These are phyloP conservation scores for Flaveria ramosissima DNA, from an alignment of 129 eudicot species.

Conservation along the genomic window DNA sequence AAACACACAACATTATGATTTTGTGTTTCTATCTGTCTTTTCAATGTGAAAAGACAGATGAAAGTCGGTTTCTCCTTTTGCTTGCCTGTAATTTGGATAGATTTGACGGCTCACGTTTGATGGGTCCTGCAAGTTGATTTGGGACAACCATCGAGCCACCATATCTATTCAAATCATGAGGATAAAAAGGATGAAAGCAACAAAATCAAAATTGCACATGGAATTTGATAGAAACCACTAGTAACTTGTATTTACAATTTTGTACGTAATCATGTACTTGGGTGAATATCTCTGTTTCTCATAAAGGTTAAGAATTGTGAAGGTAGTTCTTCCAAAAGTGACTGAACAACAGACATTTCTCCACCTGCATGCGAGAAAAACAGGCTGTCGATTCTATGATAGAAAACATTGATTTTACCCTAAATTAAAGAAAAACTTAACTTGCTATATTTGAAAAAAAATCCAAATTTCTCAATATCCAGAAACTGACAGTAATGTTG, in stretches of 20 bases:
- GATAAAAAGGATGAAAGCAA: conserved; percentile 1
- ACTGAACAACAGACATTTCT: conserved; percentile 77
- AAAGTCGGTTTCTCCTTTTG: conserved; percentile 23
- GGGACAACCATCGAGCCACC: neutral
- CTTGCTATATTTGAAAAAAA: neutral
- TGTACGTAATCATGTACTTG: conserved; percentile 38
- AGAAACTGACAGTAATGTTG: conserved; percentile 10
- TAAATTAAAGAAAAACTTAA: conserved; percentile 17
- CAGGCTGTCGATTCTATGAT: conserved; percentile 8
- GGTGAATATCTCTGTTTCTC: conserved; percentile 67
- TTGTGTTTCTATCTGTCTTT: conserved; percentile 14
- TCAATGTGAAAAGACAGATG: conserved; percentile 12
- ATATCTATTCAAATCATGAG: conserved; percentile 26
- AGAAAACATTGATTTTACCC: conserved; percentile 5
- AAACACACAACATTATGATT: conserved; percentile 16
- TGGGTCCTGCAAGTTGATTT: neutral
- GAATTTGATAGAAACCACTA: conserved; percentile 14
- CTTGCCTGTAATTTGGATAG: conserved; percentile 15
- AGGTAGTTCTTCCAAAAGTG: conserved; percentile 91
- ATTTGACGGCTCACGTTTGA: conserved; percentile 15
- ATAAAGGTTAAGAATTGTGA: conserved; percentile 83
- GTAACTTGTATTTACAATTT: conserved; percentile 51
- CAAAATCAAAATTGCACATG: conserved; percentile 28
- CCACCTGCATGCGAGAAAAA: conserved; percentile 60
- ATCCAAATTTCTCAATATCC: neutral